A percentile compares a stretch with the other conserved stretches of the same genome.
These are phyloP conservation scores for Saccharomycopsis hybrid DNA, from an alignment of 1,139 yeast genomes.

Conservation along the genomic window DNA sequence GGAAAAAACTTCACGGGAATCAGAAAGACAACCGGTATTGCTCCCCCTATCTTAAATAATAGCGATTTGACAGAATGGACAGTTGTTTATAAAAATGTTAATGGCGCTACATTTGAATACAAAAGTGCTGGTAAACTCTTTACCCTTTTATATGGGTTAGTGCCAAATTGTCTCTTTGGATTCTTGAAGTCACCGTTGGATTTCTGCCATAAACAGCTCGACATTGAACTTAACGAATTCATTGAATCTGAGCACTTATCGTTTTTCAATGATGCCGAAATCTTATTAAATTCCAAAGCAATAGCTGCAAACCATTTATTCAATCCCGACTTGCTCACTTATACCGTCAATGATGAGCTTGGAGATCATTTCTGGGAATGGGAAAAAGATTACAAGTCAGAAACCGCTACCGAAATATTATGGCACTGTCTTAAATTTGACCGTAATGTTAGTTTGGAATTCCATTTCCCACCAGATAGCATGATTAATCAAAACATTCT, in stretches of 20 bases:
- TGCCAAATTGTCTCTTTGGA: slow-evolving; percentile 33
- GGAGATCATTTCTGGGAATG: background rate
- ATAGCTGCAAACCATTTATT: slow-evolving; percentile 12
- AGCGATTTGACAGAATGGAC: slow-evolving; percentile 5
- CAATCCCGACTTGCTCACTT: slow-evolving; percentile 12
- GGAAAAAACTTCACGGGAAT: too few relatives aligned
- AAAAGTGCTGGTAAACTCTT: slow-evolving; percentile 19
- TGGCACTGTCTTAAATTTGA: slow-evolving; percentile 21
- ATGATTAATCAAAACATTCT: slow-evolving; percentile 15
- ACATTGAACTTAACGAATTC: slow-evolving; percentile 6
- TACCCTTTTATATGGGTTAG: slow-evolving; percentile 39
- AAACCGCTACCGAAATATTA: slow-evolving; percentile 6
- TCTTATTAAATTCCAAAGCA: slow-evolving; percentile 17
- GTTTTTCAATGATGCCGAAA: slow-evolving; percentile 17
- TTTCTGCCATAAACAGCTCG: slow-evolving; percentile 15
- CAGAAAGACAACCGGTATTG: too few relatives aligned
- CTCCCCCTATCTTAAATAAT: background rate
- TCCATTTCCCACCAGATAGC: slow-evolving; percentile 16
- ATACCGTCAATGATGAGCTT: slow-evolving; percentile 15
- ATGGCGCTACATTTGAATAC: slow-evolving; percentile 6
- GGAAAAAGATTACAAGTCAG: background rate
- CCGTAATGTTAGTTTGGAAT: slow-evolving; percentile 11
- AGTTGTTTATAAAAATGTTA: slow-evolving; percentile 1
- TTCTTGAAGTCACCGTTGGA: slow-evolving; percentile 31
- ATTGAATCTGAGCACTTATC: slow-evolving; percentile 5